Conservation (phyloP, 495 filamentous ascomycete genomes). For the Alectoria sarmentosa region DNA sequence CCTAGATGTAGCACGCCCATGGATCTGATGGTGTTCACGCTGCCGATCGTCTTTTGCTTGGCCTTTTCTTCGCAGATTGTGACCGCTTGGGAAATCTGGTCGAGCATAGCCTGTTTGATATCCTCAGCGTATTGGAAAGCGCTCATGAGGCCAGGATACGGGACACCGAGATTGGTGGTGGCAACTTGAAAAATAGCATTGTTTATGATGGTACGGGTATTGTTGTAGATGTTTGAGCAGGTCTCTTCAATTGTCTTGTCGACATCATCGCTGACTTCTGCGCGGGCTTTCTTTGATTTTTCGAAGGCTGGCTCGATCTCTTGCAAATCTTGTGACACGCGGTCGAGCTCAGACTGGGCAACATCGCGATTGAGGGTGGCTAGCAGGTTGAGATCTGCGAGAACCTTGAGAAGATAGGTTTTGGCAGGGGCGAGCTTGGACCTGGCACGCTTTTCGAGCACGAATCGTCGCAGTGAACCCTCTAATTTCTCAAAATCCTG, state of each 20-base stretch:
- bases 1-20: conserved; percentile 86
- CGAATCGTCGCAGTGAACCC: conserved; percentile 81
- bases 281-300: conserved; percentile 69
- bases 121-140: conserved; percentile 93
- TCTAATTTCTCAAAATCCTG: conserved; percentile 87
- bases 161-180: conserved; percentile 67
- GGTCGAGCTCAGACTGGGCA: conserved; percentile 76
- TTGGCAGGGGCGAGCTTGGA: conserved; percentile 95
- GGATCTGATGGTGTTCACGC: conserved; percentile 82
- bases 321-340: conserved; percentile 69
- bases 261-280: conserved; percentile 74
- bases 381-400: conserved; percentile 74
- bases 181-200: conserved; percentile 67
- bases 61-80: conserved; percentile 77
- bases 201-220: conserved; percentile 67
- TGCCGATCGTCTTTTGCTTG: conserved; percentile 64
- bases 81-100: conserved; percentile 74
- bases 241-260: conserved; percentile 78
- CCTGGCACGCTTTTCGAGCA: conserved; percentile 88
- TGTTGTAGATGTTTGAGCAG: conserved; percentile 73
- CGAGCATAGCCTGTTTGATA: conserved; percentile 82
- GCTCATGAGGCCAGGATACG: conserved; percentile 76
- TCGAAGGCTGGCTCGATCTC: conserved; percentile 82
- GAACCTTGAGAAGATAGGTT: conserved; percentile 91
- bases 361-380: conserved; percentile 84